Base-by-base conservation (phyloP, 2,329 filamentous ascomycete genomes). In the Salinomyces thailandicus region DNA sequence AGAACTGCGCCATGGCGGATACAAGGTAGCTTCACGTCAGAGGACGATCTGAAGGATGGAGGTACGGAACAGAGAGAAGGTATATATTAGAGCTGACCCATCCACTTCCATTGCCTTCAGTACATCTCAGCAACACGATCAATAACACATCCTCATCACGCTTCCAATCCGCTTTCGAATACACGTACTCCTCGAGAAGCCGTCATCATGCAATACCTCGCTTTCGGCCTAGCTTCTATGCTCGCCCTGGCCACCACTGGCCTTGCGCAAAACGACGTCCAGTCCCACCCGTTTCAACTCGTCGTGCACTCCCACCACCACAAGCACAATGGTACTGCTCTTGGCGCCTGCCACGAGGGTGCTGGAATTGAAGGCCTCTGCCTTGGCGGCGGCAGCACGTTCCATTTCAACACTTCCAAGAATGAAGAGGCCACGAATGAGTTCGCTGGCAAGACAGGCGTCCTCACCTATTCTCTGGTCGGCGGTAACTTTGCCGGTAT, bases 281-380 rank as follows among this genome's bases (percentile, higher is more conserved):
- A 61, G 35, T 65, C 66, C 7, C 53, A 53, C 15, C 63, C 66
- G 11, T 71, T 71, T 56, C 38, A 58, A 18, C 58, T 71, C 15
- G 45, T 61, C 29, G 40, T 68, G 26, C 35, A 52, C 20, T 65
- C 64, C 15, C 33, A 50, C 2, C 61, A 67, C 39, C 42, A 47
- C 4, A 54, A 56, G 2, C 43, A 62, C 36, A 58, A 68, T 33
- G 60, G 60, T 37, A 31, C 50, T 9, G 52, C 55, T 5, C 58
- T 70, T 12, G 48, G 47, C 4, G 49, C 67, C 37, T 71, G 67
- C 51, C 67, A 69, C 47, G 57, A 61, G 40, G 67, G 67, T 18
- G 67, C 67, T 14, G 67, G 59, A 4, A 66, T 69, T 36, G 66
- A 69, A 47, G 59, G 54, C 8, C 60, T 69, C 37, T 69, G 67